These are phyloP conservation scores for Penicillium parvum DNA, from an alignment of 495 filamentous ascomycete species.

Conservation along the genomic window DNA sequence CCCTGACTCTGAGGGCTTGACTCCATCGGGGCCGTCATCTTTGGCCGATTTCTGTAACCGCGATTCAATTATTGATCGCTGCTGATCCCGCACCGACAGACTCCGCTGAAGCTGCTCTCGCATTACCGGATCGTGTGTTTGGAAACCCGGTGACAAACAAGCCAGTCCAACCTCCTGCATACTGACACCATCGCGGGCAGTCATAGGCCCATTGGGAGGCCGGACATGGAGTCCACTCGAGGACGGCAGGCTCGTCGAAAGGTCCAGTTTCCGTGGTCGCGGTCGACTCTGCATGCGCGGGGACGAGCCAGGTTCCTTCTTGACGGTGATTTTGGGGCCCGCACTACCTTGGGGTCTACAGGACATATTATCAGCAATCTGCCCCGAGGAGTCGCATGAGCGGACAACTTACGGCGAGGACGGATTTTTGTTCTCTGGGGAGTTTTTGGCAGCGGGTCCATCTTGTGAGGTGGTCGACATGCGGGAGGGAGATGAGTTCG, in stretches of 20 bases:
- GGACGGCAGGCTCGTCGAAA: constrained; percentile 68
- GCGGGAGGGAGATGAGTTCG: constrained; percentile 36
- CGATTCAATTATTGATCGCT: constrained; percentile 90
- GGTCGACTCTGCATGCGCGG: constrained; percentile 75
- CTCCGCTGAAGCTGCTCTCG: constrained; percentile 92
- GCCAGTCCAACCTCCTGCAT: constrained; percentile 94
- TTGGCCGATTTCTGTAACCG: constrained; percentile 83
- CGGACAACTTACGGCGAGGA: constrained; percentile 50
- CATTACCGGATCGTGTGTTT: constrained; percentile 94
- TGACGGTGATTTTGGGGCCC: constrained; percentile 81
- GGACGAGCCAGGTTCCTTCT: constrained; percentile 87
- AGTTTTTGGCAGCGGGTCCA: constrained; percentile 38
- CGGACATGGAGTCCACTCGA: constrained; percentile 53
- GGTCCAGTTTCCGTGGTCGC: constrained; percentile 82
- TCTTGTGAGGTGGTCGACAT: constrained; percentile 34
- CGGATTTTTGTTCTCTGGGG: constrained; percentile 50
- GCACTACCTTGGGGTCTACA: constrained; percentile 40
- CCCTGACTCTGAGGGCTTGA: constrained; percentile 46
- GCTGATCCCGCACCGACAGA: constrained; percentile 88
- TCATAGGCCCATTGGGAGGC: constrained; percentile 73
- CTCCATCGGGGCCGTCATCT: constrained; percentile 61
- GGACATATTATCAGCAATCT: not conserved
- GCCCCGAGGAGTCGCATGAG: not conserved
- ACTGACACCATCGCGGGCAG: constrained; percentile 68
- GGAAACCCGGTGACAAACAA: constrained; percentile 91